phyloP scores from a whole-genome alignment of 768 basidiomycete species.

The Dioszegia aurantiaca region DNA sequence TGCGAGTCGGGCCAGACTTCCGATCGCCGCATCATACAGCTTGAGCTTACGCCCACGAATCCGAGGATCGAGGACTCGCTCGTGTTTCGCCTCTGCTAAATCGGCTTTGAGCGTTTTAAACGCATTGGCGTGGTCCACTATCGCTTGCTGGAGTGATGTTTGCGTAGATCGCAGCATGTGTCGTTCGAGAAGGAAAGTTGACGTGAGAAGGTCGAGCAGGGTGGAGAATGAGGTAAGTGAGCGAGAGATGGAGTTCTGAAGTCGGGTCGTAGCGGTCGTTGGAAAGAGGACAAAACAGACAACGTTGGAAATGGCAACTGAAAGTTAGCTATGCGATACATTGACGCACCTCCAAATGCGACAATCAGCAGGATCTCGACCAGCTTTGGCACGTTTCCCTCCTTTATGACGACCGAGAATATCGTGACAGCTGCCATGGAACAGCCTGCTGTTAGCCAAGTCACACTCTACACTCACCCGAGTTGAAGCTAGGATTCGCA shows the following conservation, averaged over 20 bases:
- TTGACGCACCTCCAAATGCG: slow-evolving; percentile 59
- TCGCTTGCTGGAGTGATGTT: slow-evolving; percentile 65
- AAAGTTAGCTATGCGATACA: neutral
- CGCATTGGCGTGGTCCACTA: slow-evolving; percentile 78
- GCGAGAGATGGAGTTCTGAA: slow-evolving; percentile 72
- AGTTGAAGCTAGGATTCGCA: slow-evolving; percentile 80
- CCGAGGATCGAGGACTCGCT: slow-evolving; percentile 60
- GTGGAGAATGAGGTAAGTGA: slow-evolving; percentile 86
- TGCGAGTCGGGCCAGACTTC: slow-evolving; percentile 79
- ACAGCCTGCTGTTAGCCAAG: slow-evolving; percentile 43
- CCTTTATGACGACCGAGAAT: slow-evolving; percentile 85
- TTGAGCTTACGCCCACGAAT: slow-evolving; percentile 54
- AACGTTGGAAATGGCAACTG: slow-evolving; percentile 69
- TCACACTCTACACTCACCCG: slow-evolving; percentile 57
- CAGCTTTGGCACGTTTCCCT: slow-evolving; percentile 75
- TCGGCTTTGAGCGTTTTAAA: slow-evolving; percentile 87
- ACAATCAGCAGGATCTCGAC: slow-evolving; percentile 75
- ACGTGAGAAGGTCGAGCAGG: slow-evolving; percentile 73
- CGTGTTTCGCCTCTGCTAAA: slow-evolving; percentile 79
- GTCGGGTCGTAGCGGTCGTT: slow-evolving; percentile 74
- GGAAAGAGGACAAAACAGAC: slow-evolving; percentile 82
- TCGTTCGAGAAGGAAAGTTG: slow-evolving; percentile 69
- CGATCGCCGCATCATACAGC: slow-evolving; percentile 82
- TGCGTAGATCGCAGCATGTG: slow-evolving; percentile 31
- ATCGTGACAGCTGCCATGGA: slow-evolving; percentile 59